Base-by-base conservation (phyloP, 352 stramenopile genomes). In the Phytophthora idaei region DNA sequence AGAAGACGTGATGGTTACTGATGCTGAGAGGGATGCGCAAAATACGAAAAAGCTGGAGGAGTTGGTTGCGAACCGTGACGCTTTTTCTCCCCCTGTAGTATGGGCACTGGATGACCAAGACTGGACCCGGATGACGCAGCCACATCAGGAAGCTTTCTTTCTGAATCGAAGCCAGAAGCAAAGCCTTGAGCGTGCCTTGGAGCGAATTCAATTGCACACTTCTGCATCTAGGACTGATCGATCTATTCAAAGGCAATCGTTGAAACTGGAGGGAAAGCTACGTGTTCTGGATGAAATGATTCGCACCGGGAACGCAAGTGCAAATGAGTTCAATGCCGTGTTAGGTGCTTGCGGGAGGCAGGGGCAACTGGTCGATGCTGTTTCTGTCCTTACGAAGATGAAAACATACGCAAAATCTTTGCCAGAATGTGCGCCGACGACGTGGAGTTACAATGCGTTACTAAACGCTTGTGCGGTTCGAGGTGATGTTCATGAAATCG, bases 371-470 rank as follows among this genome's bases (percentile, higher is more conserved):
- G 49, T 51, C n/a, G 31, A 66, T 34, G 80, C 77, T 4, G n/a
- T 77, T n/a, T 58, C 29, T 12, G 69, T 85, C 29, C 57, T 89
- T 11, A 44, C 42, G 4, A 73, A 69, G 51, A 78, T 85, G 76
- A 78, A 81, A 31, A 45, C 44, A 11, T 64, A 67, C 17, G 44
- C 71, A 2, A 31, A 64, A 28, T 41, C 14, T 17, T 54, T 15
- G 41, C 39, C 63, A 15, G 55, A 68, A 8, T 79, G 67, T 51
- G 32, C 39, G 21, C 71, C 68, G 15, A 63, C 71, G 4, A 67
- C 57, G 46, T 64, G 67, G 42, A 73, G 67, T 37, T 89, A 86
- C 46, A 87, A 89, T 37, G 60, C 77, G 4, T 31, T 87, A 14
- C 42, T 89, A 39, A 87, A 85, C 50, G 76, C 67, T 29, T 87